Conservation (phyloP, 2,329 filamentous ascomycete genomes). For the Arthrobotrys pseudoclavata region DNA sequence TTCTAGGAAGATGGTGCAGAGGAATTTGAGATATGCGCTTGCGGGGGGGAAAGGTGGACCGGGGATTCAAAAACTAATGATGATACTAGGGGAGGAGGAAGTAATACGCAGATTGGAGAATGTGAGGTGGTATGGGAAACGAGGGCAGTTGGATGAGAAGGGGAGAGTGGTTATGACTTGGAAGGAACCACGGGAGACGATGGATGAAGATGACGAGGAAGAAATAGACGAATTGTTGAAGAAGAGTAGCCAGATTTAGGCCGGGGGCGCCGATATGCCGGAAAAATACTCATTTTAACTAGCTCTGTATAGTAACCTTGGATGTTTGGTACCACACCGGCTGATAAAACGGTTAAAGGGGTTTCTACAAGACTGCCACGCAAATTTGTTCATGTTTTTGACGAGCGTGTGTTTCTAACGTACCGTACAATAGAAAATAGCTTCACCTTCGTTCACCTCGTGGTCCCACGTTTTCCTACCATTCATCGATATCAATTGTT, state of each 20-base stretch:
- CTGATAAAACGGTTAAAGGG: too few species aligned
- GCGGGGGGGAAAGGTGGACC: constrained; percentile 47
- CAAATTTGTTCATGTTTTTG: background rate
- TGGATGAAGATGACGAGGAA: constrained; percentile 37
- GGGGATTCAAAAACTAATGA: constrained; percentile 53
- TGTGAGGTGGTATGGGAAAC: constrained; percentile 44
- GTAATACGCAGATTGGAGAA: constrained; percentile 32
- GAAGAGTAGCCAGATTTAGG: constrained; percentile 27
- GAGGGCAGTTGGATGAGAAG: constrained; percentile 51
- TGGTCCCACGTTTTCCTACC: background rate
- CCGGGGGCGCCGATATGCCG: background rate
- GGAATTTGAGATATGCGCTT: constrained; percentile 50
- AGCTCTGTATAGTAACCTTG: background rate
- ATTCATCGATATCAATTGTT: background rate
- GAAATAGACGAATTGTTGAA: constrained; percentile 31
- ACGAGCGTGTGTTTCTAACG: background rate
- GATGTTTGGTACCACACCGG: background rate
- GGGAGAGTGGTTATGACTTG: constrained; percentile 57
- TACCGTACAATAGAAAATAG: background rate
- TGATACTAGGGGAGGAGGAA: constrained; percentile 51
- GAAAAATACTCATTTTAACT: constrained; percentile 22
- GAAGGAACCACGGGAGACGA: constrained; percentile 31
- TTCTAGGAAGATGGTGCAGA: constrained; percentile 36
- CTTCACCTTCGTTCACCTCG: background rate
- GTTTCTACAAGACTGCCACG: too few species aligned